Conservation (phyloP, 306 rosid genomes). For the Gastrolobium villosum region DNA sequence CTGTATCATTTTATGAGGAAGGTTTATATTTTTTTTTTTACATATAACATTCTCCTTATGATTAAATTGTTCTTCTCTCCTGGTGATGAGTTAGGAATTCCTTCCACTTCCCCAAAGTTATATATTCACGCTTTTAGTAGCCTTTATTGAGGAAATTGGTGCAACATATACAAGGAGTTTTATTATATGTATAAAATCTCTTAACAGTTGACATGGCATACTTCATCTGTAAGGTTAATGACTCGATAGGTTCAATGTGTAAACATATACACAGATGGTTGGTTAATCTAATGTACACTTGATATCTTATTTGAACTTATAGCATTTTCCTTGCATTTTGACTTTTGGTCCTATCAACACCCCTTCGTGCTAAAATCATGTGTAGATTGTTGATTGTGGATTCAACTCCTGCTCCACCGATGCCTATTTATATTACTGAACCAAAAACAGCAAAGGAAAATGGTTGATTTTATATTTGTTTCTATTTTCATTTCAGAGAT, state of each 20-base stretch:
- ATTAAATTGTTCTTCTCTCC: conserved; percentile 14
- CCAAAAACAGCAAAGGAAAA: background rate
- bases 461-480: conserved; percentile 18
- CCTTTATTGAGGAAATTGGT: background rate
- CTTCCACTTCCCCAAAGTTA: conserved; percentile 8
- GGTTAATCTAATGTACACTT: background rate
- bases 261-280: background rate
- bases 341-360: background rate
- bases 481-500: conserved; percentile 67
- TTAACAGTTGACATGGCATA: background rate
- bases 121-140: background rate
- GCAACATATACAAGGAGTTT: background rate
- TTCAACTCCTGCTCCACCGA: conserved; percentile 15
- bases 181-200: background rate
- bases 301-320: conserved; percentile 34
- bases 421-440: conserved; percentile 4
- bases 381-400: conserved; percentile 10
- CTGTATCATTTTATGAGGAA: background rate
- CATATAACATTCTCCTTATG: background rate
- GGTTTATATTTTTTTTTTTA: background rate
- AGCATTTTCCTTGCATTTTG: conserved; percentile 26
- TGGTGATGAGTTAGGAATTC: background rate
- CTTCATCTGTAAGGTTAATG: background rate
- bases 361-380: background rate
- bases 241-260: background rate